Percentiles rank a stretch among this genome's conserved stretches.
These are phyloP conservation scores for Helianthus tuberosus DNA, from an alignment of 129 eudicot species.

Conservation along the genomic window DNA sequence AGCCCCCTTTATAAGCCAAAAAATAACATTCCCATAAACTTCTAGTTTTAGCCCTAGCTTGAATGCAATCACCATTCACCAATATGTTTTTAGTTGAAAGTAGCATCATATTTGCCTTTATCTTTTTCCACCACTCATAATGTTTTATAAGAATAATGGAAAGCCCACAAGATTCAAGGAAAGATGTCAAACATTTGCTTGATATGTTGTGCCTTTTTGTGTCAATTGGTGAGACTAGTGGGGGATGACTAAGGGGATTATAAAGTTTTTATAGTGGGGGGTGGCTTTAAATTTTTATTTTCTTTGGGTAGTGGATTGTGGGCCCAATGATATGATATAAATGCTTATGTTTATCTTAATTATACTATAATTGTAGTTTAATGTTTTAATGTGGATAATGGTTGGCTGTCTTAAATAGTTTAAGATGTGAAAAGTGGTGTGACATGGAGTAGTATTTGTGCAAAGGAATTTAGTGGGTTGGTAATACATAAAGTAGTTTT, in stretches of 20 bases:
- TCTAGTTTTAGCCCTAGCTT: constrained; percentile 28
- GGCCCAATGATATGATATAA: constrained; percentile 45
- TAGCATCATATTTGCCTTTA: constrained; percentile 43
- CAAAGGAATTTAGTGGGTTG: constrained; percentile 43
- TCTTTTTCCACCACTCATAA: constrained; percentile 41
- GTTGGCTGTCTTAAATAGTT: constrained; percentile 38
- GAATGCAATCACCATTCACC: constrained; percentile 21
- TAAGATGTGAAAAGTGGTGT: constrained; percentile 32
- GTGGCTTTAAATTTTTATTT: constrained; percentile 26
- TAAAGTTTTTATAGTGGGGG: constrained; percentile 36
- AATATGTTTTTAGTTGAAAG: constrained; percentile 36
- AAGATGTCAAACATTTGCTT: constrained; percentile 60
- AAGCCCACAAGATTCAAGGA: constrained; percentile 45
- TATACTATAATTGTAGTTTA: constrained; percentile 26
- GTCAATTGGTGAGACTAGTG: constrained; percentile 62
- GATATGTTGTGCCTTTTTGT: constrained; percentile 59
- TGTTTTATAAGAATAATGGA: constrained; percentile 50
- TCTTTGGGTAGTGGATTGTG: constrained; percentile 51
- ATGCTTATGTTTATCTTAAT: constrained; percentile 23
- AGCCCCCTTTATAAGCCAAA: constrained; percentile 56
- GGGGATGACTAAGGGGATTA: constrained; percentile 55
- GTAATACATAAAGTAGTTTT: constrained; percentile 39
- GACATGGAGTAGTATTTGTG: constrained; percentile 26
- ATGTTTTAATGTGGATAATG: constrained; percentile 34
- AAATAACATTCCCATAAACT: neutral